A percentile compares a stretch with the other conserved stretches of the same genome.
Evolutionary conservation across 495 filamentous ascomycete genomes (phyloP).

Genomic region (Sabuloglossum arenarium): DNA sequence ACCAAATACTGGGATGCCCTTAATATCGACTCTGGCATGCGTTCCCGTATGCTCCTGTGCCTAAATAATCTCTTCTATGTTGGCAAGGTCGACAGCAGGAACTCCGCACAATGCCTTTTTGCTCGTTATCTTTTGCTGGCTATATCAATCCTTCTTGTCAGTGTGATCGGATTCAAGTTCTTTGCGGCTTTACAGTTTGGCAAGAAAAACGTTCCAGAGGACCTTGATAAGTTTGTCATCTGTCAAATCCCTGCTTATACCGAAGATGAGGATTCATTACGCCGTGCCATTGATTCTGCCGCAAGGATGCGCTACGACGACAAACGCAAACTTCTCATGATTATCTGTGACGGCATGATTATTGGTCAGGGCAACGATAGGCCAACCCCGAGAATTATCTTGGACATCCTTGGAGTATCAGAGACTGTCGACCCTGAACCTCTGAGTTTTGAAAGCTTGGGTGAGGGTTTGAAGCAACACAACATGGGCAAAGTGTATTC

Average conservation of each 20-base stretch:
- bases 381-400: constrained; percentile 84
- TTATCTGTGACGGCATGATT: constrained; percentile 98
- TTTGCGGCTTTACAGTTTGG: constrained; percentile 88
- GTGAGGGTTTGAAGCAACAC: constrained; percentile 91
- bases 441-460: constrained; percentile 88
- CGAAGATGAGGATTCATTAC: constrained; percentile 91
- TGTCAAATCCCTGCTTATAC: constrained; percentile 96
- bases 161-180: constrained; percentile 88
- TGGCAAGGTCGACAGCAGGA: constrained; percentile 78
- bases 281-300: constrained; percentile 90
- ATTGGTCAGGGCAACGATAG: constrained; percentile 95
- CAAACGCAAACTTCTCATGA: constrained; percentile 84
- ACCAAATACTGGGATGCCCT: constrained; percentile 65
- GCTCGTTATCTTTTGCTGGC: constrained; percentile 79
- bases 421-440: constrained; percentile 92
- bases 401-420: constrained; percentile 89
- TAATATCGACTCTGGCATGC: constrained; percentile 27
- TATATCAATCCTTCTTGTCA: constrained; percentile 62
- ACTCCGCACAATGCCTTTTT: constrained; percentile 69
- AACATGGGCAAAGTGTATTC: constrained; percentile 99
- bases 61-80: constrained; percentile 92
- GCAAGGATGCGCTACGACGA: constrained; percentile 95
- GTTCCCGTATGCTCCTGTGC: constrained; percentile 56
- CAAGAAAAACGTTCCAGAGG: constrained; percentile 76
- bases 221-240: constrained; percentile 95